phyloP scores from a whole-genome alignment of 441 rosid genomes.

The Gossypium gossypioides region DNA sequence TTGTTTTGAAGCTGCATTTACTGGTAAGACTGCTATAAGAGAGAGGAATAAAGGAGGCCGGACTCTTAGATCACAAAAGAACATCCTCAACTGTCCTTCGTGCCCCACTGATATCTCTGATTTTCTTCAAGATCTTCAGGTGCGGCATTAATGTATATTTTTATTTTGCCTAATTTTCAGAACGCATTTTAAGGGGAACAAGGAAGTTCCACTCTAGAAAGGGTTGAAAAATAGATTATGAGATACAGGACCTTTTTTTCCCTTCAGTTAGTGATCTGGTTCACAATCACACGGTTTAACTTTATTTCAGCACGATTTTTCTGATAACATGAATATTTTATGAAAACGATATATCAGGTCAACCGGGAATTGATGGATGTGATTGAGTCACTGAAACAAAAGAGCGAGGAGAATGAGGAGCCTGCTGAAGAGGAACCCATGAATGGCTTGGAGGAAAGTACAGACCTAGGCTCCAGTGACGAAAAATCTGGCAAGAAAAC shows the following conservation, averaged over 20 bases:
- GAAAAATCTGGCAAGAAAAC: not conserved
- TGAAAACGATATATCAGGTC: slow-evolving; percentile 24
- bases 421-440: slow-evolving; percentile 11
- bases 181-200: not conserved
- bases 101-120: slow-evolving; percentile 47
- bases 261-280: not conserved
- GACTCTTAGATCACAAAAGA: slow-evolving; percentile 37
- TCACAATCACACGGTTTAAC: not conserved
- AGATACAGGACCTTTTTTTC: not conserved
- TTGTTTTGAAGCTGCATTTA: slow-evolving; percentile 41
- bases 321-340: not conserved
- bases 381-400: slow-evolving; percentile 35
- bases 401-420: slow-evolving; percentile 20
- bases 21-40: slow-evolving; percentile 33
- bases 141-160: slow-evolving; percentile 2
- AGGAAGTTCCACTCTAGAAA: not conserved
- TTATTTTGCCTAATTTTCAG: not conserved
- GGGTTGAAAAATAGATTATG: not conserved
- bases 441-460: slow-evolving; percentile 1
- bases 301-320: not conserved
- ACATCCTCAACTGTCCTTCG: slow-evolving; percentile 39
- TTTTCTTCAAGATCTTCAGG: slow-evolving; percentile 37
- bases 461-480: not conserved
- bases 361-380: slow-evolving; percentile 45
- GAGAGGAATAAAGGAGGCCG: slow-evolving; percentile 40